Base-by-base conservation (phyloP, 352 stramenopile species). In the Phytophthora foliorum region DNA sequence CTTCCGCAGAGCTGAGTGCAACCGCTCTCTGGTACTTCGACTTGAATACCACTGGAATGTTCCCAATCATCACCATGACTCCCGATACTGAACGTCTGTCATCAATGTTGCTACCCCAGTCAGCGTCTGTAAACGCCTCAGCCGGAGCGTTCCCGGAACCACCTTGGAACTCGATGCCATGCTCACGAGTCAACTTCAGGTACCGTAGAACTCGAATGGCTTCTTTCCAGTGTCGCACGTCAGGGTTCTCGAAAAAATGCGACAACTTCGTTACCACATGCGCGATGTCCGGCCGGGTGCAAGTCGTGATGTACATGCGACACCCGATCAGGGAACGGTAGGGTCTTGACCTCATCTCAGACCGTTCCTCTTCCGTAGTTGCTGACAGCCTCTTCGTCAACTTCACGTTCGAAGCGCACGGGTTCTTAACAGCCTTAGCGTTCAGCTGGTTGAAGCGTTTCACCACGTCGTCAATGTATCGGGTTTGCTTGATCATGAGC, bases 131-230 rank as follows among this genome's bases (percentile, higher is more conserved):
- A n/a, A n/a, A n/a, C n/a, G n/a, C n/a, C n/a, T n/a, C n/a, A n/a
- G n/a, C n/a, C n/a, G n/a, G n/a, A n/a, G n/a, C n/a, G n/a, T n/a
- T n/a, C n/a, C n/a, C n/a, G n/a, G n/a, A n/a, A n/a, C n/a, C n/a
- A n/a, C n/a, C n/a, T n/a, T n/a, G n/a, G n/a, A n/a, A n/a, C n/a
- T n/a, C n/a, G n/a, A n/a, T n/a, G n/a, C n/a, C n/a, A n/a, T n/a
- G n/a, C n/a, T n/a, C n/a, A n/a, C n/a, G n/a, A n/a, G n/a, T n/a
- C n/a, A n/a, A n/a, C n/a, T 76, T 67, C 17, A 75, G 39, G 57
- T 77, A 80, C 14, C 65, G 71, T 10, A 78, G 38, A 6, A 74
- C 42, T 2, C 62, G 36, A 51, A 78, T 58, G 14, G 72, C 58
- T 49, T 63, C 66, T n/a, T 69, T 63, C 72, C 61, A 78, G 34